Base-by-base conservation (phyloP, 305 asterid genomes). In the Coffea humblotiana region DNA sequence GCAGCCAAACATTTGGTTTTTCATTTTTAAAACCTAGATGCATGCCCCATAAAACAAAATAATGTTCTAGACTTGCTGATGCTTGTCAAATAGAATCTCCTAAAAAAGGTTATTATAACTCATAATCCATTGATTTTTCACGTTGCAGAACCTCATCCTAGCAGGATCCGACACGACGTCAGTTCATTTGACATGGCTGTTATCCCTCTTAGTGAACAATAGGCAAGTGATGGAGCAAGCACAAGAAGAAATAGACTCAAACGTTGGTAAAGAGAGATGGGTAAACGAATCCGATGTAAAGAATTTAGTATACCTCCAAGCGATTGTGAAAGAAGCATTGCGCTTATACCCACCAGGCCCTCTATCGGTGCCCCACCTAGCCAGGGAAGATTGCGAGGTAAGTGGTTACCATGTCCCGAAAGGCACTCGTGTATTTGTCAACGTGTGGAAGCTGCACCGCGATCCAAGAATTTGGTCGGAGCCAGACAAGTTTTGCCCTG, bases 321-420 rank as follows among this genome's bases (percentile, higher is more conserved):
- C 91, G 52, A 82, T 87, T 0, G 82, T 89, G 13, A 89, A 89
- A 77, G 95, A 91, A 72, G 83, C 89, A 0, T 67, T 91, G 3
- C 89, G 92, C 13, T 70, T 91, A n/a, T 89, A 79, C 83, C 95
- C 95, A 27, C 91, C 93, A 1, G 92, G 88, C 13, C 93, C 96
- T 15, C 56, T 91, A 35, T 52, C 87, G 3, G 93, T 87, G 2
- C 93, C 92, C 6, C 91, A 86, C 18, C 91, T 88, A 40, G 91
- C 93, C 78, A 72, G 35, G 10, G 83, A 90, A 78, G 90, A 91
- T 8, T 91, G 93, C 19, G 25, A 21, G 21, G 66, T 91, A 11
- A 81, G 81, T 10, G 80, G 82, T 7, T 84, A 82, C 21, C 81
- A 40, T 19, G 65, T 90, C 63, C 86, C 86, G 0, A 87, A 88